phyloP scores from a whole-genome alignment of 306 rosid species.

The Inga oerstediana region DNA sequence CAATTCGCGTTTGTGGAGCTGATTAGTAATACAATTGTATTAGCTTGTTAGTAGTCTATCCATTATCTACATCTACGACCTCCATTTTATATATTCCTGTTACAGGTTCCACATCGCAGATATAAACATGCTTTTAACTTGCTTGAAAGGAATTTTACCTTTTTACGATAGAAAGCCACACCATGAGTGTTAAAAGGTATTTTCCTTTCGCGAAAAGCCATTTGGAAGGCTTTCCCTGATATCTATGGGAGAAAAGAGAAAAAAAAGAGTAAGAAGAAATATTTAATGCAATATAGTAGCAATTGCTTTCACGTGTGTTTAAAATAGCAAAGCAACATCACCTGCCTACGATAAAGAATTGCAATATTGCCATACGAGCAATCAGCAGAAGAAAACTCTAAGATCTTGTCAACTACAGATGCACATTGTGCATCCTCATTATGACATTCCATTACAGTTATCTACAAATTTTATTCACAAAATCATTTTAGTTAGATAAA shows the following conservation, averaged over 20 bases:
- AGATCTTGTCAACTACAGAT: conserved; percentile 85
- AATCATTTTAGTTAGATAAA: conserved; percentile 25
- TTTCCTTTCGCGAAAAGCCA: conserved; percentile 87
- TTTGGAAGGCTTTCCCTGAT: conserved; percentile 90
- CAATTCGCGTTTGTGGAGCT: neutral
- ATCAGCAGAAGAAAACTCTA: conserved; percentile 62
- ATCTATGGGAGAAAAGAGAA: conserved; percentile 40
- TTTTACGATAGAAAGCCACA: conserved; percentile 88
- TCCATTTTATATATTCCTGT: neutral
- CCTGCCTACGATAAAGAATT: conserved; percentile 97
- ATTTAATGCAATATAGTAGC: conserved; percentile 6
- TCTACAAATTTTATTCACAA: conserved; percentile 45
- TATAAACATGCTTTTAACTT: conserved; percentile 9
- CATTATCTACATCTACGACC: neutral
- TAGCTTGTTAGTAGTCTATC: neutral
- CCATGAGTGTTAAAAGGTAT: conserved; percentile 93
- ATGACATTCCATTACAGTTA: conserved; percentile 82
- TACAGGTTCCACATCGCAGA: neutral
- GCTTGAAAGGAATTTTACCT: conserved; percentile 52
- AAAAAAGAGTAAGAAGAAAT: conserved; percentile 21
- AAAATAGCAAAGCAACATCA: conserved; percentile 45
- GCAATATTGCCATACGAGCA: conserved; percentile 74
- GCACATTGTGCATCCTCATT: conserved; percentile 89
- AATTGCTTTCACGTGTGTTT: conserved; percentile 15
- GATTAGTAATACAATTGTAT: neutral